Percentiles rank a stretch among this genome's conserved stretches.
phyloP scores from a whole-genome alignment of 495 filamentous ascomycete genomes.

The Podospora pseudopauciseta region DNA sequence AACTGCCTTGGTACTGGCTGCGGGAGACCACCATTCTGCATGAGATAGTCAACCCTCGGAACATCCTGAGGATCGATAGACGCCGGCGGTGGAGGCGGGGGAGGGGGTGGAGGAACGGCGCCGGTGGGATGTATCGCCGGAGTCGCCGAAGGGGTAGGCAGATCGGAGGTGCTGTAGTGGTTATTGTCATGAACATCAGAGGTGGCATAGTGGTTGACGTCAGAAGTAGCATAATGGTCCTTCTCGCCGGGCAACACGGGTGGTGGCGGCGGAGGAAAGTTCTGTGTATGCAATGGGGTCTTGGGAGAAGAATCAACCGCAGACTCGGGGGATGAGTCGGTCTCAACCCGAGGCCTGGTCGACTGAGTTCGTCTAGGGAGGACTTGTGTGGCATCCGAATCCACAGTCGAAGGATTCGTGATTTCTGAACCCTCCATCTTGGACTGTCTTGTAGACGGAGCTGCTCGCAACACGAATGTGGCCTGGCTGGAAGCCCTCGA shows the following conservation, averaged over 20 bases:
- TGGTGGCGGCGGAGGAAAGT: constrained; percentile 46
- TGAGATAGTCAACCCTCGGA: constrained; percentile 83
- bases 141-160: constrained; percentile 42
- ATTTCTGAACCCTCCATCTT: constrained; percentile 17
- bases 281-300: constrained; percentile 53
- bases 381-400: constrained; percentile 57
- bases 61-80: constrained; percentile 56
- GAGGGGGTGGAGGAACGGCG: constrained; percentile 55
- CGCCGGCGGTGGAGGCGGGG: constrained; percentile 79
- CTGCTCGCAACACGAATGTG: constrained; percentile 32
- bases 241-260: constrained; percentile 36
- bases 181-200: constrained; percentile 20
- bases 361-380: constrained; percentile 55
- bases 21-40: constrained; percentile 77
- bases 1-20: constrained; percentile 63
- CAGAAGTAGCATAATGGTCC: constrained; percentile 23
- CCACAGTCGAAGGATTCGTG: constrained; percentile 26
- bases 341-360: constrained; percentile 31
- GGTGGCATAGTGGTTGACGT: constrained; percentile 40
- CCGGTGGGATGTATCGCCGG: constrained; percentile 24
- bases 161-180: constrained; percentile 27
- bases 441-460: constrained; percentile 11
- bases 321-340: constrained; percentile 46
- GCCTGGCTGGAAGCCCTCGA: constrained; percentile 49
- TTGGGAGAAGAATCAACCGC: constrained; percentile 54